phyloP scores from a whole-genome alignment of 495 filamentous ascomycete species.

The Physcia stellaris region DNA sequence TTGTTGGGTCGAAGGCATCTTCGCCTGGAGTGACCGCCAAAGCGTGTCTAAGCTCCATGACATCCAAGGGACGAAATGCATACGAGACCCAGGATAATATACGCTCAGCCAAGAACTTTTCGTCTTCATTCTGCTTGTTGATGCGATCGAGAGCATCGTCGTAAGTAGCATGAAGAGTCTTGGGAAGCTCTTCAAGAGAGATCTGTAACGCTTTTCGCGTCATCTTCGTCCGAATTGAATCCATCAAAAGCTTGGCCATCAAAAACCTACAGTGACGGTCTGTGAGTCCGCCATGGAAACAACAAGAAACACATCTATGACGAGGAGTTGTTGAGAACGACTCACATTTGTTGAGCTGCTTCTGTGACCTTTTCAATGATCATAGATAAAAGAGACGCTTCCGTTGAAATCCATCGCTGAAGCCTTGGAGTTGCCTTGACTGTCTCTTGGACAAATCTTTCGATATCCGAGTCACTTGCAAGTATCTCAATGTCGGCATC shows the following conservation, averaged over 20 bases:
- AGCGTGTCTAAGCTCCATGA: conserved; percentile 20
- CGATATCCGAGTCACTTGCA: conserved; percentile 3
- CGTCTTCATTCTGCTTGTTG: conserved; percentile 1
- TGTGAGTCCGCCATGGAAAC: neutral
- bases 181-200: neutral
- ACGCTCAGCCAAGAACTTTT: neutral
- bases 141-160: conserved; percentile 2
- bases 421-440: neutral
- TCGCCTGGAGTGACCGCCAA: conserved; percentile 23
- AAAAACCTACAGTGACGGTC: neutral
- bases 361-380: too few relatives aligned
- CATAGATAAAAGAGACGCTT: neutral
- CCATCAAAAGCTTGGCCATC: neutral
- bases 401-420: neutral
- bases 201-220: neutral
- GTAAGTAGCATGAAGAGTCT: neutral
- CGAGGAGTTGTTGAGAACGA: too few relatives aligned
- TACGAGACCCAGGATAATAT: conserved; percentile 1
- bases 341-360: too few relatives aligned
- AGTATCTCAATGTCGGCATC: neutral
- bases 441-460: neutral
- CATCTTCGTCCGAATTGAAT: conserved; percentile 1
- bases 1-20: conserved; percentile 24
- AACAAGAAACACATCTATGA: neutral
- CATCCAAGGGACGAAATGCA: neutral